phyloP scores from a whole-genome alignment of 148 eudicot species.

The Vaccinium myrtillus region DNA sequence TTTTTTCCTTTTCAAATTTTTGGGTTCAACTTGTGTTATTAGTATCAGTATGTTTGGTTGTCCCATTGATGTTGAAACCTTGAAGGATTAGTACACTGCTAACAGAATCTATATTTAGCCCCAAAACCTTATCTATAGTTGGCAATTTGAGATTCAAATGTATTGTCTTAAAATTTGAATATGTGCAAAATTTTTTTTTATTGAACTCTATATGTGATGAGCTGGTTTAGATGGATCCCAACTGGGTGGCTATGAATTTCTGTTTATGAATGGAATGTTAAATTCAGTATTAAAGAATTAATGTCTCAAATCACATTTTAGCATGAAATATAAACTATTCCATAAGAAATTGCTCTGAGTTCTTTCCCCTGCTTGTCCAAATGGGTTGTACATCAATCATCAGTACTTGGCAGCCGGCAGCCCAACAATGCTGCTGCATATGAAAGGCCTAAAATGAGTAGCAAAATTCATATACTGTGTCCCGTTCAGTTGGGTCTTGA shows the following conservation, averaged over 20 bases:
- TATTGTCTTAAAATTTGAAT: neutral
- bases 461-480: neutral
- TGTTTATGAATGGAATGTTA: neutral
- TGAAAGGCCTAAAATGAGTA: neutral
- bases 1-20: neutral
- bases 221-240: neutral
- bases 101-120: neutral
- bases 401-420: neutral
- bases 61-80: neutral
- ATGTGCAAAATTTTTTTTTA: neutral
- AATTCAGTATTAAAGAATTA: neutral
- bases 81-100: conserved; percentile 1
- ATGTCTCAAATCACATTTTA: neutral
- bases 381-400: neutral
- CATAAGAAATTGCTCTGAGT: neutral
- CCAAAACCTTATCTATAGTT: neutral
- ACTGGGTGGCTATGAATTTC: neutral
- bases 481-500: neutral
- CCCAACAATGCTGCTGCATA: neutral
- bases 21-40: neutral
- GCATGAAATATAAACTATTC: neutral
- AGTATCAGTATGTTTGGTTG: neutral
- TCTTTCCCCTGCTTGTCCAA: neutral
- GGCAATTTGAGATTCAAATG: neutral
- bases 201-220: neutral